Conservation (phyloP, 306 rosid genomes). For the Casuarina glauca region DNA sequence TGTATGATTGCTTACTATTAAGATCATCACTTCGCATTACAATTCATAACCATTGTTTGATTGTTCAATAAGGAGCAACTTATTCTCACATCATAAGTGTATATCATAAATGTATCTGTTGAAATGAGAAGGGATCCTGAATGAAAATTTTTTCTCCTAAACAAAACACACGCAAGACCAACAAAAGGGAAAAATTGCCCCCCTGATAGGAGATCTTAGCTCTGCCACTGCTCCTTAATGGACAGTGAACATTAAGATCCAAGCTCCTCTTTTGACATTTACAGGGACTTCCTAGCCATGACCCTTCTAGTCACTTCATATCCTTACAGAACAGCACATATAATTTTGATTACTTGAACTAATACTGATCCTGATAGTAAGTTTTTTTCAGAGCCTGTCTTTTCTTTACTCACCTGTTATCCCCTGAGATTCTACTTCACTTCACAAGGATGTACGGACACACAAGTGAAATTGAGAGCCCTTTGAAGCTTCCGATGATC, state of each 20-base stretch:
- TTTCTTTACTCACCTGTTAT: constrained; percentile 17
- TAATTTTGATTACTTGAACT: neutral
- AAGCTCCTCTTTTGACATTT: neutral
- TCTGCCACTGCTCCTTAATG: neutral
- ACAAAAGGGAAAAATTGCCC: no score
- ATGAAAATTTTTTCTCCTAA: no score
- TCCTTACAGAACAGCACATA: neutral
- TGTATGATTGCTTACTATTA: no score
- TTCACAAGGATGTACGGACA: constrained; percentile 69
- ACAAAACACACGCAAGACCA: no score
- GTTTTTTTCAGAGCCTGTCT: neutral
- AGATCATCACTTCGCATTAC: no score
- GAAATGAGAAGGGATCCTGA: no score
- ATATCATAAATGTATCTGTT: no score
- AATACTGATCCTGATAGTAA: neutral
- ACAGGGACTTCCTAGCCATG: neutral
- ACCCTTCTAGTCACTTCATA: neutral
- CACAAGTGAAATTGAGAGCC: constrained; percentile 63
- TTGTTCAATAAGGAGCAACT: no score
- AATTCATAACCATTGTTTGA: no score
- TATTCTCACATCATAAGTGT: no score
- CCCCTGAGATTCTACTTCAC: constrained; percentile 32
- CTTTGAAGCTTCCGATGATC: constrained; percentile 73
- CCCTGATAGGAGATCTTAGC: no score
- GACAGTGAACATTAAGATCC: neutral